These are phyloP conservation scores for Vitis amurensis DNA, from an alignment of 164 flowering plant genomes.

Conservation along the genomic window DNA sequence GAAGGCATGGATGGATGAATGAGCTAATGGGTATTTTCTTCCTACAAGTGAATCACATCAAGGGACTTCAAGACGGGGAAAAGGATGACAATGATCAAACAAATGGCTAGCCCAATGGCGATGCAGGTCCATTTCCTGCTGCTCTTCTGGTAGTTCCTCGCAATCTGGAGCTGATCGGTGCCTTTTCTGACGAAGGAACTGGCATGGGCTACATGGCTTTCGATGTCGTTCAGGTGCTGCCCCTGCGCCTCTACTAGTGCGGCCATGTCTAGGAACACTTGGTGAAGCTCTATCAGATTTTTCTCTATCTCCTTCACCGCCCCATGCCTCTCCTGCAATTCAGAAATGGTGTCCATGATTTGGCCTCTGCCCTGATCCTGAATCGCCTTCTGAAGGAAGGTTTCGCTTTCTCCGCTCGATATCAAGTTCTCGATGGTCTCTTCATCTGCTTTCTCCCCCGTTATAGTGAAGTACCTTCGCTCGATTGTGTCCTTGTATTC, in stretches of 20 bases:
- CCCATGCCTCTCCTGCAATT: slow-evolving; percentile 40
- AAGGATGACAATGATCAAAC: slow-evolving; percentile 15
- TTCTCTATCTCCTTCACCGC: slow-evolving; percentile 48
- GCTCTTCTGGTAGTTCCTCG: slow-evolving; percentile 26
- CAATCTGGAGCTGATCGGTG: slow-evolving; percentile 24
- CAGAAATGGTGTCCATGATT: slow-evolving; percentile 37
- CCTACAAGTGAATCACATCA: not conserved
- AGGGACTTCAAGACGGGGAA: slow-evolving; percentile 13
- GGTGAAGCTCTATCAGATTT: slow-evolving; percentile 35
- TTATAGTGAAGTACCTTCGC: slow-evolving; percentile 31
- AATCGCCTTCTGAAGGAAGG: slow-evolving; percentile 34
- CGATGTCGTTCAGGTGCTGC: slow-evolving; percentile 34
- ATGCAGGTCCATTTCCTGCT: slow-evolving; percentile 29
- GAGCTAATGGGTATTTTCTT: too few relatives aligned
- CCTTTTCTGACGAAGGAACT: slow-evolving; percentile 35
- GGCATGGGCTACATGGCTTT: slow-evolving; percentile 37
- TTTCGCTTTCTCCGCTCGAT: slow-evolving; percentile 35
- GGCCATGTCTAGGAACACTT: slow-evolving; percentile 37
- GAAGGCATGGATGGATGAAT: too few relatives aligned
- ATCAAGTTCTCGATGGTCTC: slow-evolving; percentile 33
- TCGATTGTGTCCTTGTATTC: slow-evolving; percentile 38
- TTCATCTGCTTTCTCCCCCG: slow-evolving; percentile 32
- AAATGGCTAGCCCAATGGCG: slow-evolving; percentile 16
- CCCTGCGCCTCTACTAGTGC: slow-evolving; percentile 38
- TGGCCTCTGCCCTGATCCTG: slow-evolving; percentile 38